Evolutionary conservation across 257 asterid genomes (phyloP).

Genomic region (Perilla frutescens): DNA sequence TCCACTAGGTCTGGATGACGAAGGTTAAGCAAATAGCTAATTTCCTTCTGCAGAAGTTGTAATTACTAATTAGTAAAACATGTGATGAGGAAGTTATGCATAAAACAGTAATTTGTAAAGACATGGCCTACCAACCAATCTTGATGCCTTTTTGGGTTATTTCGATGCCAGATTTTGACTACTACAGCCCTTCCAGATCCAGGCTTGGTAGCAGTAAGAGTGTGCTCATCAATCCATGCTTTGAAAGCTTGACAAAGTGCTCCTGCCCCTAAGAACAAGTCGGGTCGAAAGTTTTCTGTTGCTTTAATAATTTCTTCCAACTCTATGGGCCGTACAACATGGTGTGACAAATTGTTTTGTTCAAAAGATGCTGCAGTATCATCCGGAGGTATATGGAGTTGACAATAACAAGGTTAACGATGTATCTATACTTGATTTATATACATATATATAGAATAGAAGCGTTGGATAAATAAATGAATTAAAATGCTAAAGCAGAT

Average conservation of each 20-base stretch:
- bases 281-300: conserved; percentile 18
- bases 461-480: not conserved
- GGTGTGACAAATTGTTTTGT: not conserved
- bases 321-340: conserved; percentile 14
- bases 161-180: conserved; percentile 6
- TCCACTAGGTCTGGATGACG: conserved; percentile 59
- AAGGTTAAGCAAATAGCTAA: conserved; percentile 45
- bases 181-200: conserved; percentile 27
- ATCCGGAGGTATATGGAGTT: not conserved
- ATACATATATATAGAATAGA: no score
- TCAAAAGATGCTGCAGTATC: conserved; percentile 14
- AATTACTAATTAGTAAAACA: not conserved
- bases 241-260: not conserved
- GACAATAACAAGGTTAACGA: not conserved
- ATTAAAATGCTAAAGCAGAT: not conserved
- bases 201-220: conserved; percentile 22
- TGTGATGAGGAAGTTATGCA: not conserved
- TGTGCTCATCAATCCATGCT: conserved; percentile 27
- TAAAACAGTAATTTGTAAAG: not conserved
- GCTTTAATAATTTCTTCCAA: conserved; percentile 26
- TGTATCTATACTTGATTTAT: not conserved
- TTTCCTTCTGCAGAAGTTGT: conserved; percentile 50
- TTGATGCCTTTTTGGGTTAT: not conserved
- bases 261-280: not conserved
- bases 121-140: conserved; percentile 11